Evolutionary conservation across 352 stramenopile species (phyloP).

Genomic region (Globisporangium takayamanum): DNA sequence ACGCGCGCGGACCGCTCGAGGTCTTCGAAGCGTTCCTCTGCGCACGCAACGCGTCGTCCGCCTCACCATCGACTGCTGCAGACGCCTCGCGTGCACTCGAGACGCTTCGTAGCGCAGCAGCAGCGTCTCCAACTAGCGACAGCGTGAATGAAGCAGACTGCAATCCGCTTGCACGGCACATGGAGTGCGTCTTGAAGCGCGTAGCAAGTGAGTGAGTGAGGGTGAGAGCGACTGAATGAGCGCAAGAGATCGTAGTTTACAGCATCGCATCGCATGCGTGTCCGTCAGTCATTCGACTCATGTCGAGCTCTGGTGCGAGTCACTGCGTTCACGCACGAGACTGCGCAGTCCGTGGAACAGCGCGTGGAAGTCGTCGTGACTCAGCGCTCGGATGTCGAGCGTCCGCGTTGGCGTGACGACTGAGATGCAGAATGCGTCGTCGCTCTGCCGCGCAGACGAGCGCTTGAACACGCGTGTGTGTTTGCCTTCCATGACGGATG

Average conservation of each 20-base stretch:
- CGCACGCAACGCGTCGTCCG: not conserved
- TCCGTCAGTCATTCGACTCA: not conserved
- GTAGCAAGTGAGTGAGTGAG: not conserved
- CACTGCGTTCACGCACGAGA: constrained; percentile 18
- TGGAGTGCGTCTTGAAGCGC: constrained; percentile 2
- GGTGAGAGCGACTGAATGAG: not conserved
- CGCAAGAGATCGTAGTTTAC: not conserved
- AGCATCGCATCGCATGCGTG: not conserved
- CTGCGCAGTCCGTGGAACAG: constrained; percentile 25
- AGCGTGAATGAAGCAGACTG: not conserved
- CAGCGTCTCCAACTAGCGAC: not conserved
- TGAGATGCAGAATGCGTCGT: constrained; percentile 28
- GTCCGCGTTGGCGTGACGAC: constrained; percentile 31
- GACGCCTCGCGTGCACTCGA: not conserved
- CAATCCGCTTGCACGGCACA: constrained; percentile 12
- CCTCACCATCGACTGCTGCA: not conserved
- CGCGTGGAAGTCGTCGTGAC: constrained; percentile 24
- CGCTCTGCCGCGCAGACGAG: constrained; percentile 16
- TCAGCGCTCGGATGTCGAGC: constrained; percentile 35
- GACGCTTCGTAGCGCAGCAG: not conserved
- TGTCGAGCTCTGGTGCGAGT: not conserved
- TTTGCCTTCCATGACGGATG: constrained; percentile 28
- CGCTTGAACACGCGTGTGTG: constrained; percentile 35
- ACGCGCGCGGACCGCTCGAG: constrained; percentile 9
- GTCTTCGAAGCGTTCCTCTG: constrained; percentile 7